phyloP scores from a whole-genome alignment of 257 asterid species.

The Jasminum sambac region DNA sequence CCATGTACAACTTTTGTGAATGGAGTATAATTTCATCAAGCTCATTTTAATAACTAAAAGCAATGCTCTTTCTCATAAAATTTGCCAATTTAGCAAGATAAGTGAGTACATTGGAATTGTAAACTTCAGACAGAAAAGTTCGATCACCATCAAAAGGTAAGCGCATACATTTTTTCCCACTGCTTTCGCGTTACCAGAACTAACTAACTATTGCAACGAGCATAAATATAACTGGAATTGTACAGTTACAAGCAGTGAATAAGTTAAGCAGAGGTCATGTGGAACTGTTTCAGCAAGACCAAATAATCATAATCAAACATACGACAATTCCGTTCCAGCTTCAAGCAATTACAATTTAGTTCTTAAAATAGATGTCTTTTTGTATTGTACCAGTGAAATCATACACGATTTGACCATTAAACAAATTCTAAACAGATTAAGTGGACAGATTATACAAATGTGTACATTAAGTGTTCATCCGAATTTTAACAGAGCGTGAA shows the following conservation, averaged over 20 bases:
- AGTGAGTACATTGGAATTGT: not conserved
- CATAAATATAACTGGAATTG: not conserved
- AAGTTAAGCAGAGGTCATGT: not conserved
- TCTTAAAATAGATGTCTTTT: not conserved
- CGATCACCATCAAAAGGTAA: not conserved
- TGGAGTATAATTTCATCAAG: not conserved
- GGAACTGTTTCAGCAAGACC: not conserved
- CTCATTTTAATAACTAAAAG: not conserved
- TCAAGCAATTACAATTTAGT: not conserved
- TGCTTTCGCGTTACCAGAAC: not conserved
- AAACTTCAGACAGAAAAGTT: not conserved
- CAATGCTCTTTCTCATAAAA: not conserved
- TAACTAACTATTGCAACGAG: not conserved
- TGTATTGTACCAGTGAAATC: not conserved
- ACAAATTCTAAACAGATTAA: not conserved
- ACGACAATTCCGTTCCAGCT: not conserved
- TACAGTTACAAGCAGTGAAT: not conserved
- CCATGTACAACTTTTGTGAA: conserved; percentile 6
- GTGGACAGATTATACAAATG: not conserved
- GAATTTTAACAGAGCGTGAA: not conserved
- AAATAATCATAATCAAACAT: not conserved
- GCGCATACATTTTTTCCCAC: not conserved
- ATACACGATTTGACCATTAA: not conserved
- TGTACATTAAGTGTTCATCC: not conserved
- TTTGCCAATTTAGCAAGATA: not conserved